Base-by-base conservation (phyloP, 2,329 filamentous ascomycete genomes). In the Phoma herbarum region DNA sequence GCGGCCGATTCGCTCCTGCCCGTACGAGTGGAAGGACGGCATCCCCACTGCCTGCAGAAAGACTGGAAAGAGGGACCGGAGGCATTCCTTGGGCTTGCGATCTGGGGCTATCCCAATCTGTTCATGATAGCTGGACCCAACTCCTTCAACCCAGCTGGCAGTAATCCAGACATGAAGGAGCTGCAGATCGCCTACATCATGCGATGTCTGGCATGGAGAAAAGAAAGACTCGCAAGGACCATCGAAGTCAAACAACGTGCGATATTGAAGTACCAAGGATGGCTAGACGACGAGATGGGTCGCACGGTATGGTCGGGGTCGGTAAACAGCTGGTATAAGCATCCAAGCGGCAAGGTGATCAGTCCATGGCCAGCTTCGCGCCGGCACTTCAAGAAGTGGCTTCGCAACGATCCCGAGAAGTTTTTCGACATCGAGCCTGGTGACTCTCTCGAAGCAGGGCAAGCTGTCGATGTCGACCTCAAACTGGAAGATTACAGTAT, bases 121-220 rank as follows among this genome's bases (percentile, higher is more conserved):
- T 55, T 49, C 28, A 23, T 49, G 22, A 37, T 49, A n/a, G 52
- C 44, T 14, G 52, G 52, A 9, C 37, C 44, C 6, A 55, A 55
- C 8, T 45, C 52, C 12, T 44, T 55, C 28, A 55, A 55, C 33
- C 35, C 35, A 35, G 45, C 44, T 43, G 44, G 52, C 22, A 55
- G 52, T 10, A 55, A 37, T 11, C 44, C 44, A 14, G 37, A 43
- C n/a, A 43, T 55, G 44, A 55, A 49, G 9, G 52, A 56, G 28
- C 16, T 50, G 12, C 39, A 49, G n/a, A 25, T 50, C 2, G 37
- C 37, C n/a, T 56, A 39, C 29, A 56, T 50, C 10, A 43, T 35
- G 16, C n/a, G 33, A 14, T 35, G 52, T 11, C 7, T 49, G 10
- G n/a, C n/a, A n/a, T n/a, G n/a, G n/a, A n/a, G n/a, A n/a, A n/a